A percentile compares a stretch with the other conserved stretches of the same genome.
Evolutionary conservation across 257 asterid genomes (phyloP).

Genomic region (Linaria vulgaris): DNA sequence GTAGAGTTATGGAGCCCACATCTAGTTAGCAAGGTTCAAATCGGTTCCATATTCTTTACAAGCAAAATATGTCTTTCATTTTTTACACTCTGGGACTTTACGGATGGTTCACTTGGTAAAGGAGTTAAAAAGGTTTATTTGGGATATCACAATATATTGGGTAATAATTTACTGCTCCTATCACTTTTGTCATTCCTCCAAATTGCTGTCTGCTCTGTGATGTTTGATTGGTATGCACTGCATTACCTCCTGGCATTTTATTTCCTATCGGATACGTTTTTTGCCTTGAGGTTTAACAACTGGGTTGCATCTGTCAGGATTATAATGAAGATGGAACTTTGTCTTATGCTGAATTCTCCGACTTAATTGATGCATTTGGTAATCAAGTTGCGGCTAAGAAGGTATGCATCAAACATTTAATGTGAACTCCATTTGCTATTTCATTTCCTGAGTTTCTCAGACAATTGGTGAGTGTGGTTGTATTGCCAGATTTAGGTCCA

Average conservation of each 20-base stretch:
- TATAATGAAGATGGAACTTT: slow-evolving; percentile 78
- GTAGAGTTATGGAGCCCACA: not conserved
- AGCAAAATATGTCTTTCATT: slow-evolving; percentile 2
- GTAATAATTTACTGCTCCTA: not conserved
- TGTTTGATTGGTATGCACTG: slow-evolving; percentile 5
- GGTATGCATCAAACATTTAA: slow-evolving; percentile 44
- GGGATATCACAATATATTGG: slow-evolving; percentile 15
- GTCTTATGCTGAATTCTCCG: slow-evolving; percentile 73
- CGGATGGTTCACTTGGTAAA: not conserved
- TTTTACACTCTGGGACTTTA: not conserved
- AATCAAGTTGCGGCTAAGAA: slow-evolving; percentile 82
- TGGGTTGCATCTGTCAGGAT: slow-evolving; percentile 58
- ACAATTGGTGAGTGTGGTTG: not conserved
- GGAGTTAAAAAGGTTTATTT: slow-evolving; percentile 3
- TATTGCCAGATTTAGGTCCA: slow-evolving; percentile 23
- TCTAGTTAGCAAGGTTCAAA: slow-evolving; percentile 1
- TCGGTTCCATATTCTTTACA: not conserved
- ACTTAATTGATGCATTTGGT: slow-evolving; percentile 87
- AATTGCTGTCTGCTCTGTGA: slow-evolving; percentile 8
- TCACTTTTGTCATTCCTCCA: slow-evolving; percentile 10
- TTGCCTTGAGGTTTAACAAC: slow-evolving; percentile 23
- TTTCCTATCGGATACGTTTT: slow-evolving; percentile 18
- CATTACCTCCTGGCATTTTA: slow-evolving; percentile 17
- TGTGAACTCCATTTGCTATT: slow-evolving; percentile 24
- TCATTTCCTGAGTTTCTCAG: slow-evolving; percentile 3